phyloP scores from a whole-genome alignment of 768 basidiomycete species.

The Epithele typhae region DNA sequence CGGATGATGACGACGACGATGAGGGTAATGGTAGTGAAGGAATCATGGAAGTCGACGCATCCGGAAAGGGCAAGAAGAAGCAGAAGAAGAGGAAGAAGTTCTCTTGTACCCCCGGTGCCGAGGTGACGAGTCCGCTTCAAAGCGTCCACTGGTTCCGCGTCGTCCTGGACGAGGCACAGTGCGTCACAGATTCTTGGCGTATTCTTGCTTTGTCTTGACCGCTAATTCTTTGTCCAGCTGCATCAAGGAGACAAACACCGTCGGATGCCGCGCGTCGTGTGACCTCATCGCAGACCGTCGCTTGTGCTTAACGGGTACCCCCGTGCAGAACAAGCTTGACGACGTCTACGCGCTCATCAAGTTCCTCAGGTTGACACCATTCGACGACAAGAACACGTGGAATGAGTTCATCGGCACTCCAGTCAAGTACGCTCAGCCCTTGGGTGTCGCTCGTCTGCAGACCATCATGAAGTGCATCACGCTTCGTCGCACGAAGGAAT shows the following conservation, averaged over 20 bases:
- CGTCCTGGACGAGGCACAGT: slow-evolving; percentile 95
- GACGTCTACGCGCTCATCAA: slow-evolving; percentile 97
- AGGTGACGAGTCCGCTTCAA: slow-evolving; percentile 78
- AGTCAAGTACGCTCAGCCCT: slow-evolving; percentile 84
- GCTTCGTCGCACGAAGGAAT: slow-evolving; percentile 93
- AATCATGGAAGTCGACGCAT: slow-evolving; percentile 61
- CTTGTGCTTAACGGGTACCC: slow-evolving; percentile 94
- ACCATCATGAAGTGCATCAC: slow-evolving; percentile 97
- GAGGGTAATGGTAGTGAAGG: slow-evolving; percentile 62
- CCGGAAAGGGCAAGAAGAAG: slow-evolving; percentile 63
- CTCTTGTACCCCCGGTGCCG: slow-evolving; percentile 33
- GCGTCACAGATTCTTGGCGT: slow-evolving; percentile 43
- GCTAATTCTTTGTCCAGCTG: slow-evolving; percentile 46
- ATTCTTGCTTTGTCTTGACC: background rate
- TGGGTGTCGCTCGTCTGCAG: slow-evolving; percentile 91
- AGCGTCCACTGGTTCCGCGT: slow-evolving; percentile 96
- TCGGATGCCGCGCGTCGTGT: slow-evolving; percentile 92
- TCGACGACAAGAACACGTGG: slow-evolving; percentile 93
- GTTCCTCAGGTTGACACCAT: slow-evolving; percentile 86
- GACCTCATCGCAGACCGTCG: slow-evolving; percentile 92
- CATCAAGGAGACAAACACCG: slow-evolving; percentile 94
- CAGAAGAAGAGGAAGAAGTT: slow-evolving; percentile 60
- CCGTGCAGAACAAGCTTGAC: slow-evolving; percentile 98
- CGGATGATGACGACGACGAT: slow-evolving; percentile 64
- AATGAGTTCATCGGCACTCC: slow-evolving; percentile 89